Percentiles rank a stretch among this genome's conserved stretches.
phyloP scores from a whole-genome alignment of 2,329 filamentous ascomycete species.

The Colletotrichum neosansevieriae region DNA sequence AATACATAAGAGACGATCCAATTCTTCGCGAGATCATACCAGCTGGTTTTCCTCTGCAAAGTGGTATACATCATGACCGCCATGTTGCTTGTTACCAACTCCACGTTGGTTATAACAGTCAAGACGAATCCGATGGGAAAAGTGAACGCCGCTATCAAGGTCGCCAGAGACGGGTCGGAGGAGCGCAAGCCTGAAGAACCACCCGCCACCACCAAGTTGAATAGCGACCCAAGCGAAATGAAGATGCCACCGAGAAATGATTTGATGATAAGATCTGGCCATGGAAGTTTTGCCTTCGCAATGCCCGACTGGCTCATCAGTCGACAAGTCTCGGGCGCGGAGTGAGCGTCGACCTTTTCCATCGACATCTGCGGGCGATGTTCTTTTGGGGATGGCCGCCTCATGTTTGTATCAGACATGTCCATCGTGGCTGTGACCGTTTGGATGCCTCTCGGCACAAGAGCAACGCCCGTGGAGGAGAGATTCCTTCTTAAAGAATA shows the following conservation, averaged over 20 bases:
- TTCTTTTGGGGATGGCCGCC: background rate
- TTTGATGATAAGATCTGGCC: slow-evolving; percentile 11
- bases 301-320: slow-evolving; percentile 10
- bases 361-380: background rate
- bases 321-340: slow-evolving; percentile 12
- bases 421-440: background rate
- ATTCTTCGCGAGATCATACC: slow-evolving; percentile 14
- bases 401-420: background rate
- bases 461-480: too few relatives aligned
- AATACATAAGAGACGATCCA: slow-evolving; percentile 19
- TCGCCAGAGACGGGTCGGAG: slow-evolving; percentile 17
- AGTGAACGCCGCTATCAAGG: background rate
- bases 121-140: slow-evolving; percentile 23
- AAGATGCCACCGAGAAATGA: slow-evolving; percentile 28
- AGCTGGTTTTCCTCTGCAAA: slow-evolving; percentile 6
- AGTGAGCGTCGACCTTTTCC: background rate
- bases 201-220: slow-evolving; percentile 16
- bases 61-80: slow-evolving; percentile 23
- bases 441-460: too few relatives aligned
- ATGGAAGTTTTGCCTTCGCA: slow-evolving; percentile 9
- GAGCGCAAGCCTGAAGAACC: slow-evolving; percentile 7
- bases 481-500: too few relatives aligned
- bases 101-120: slow-evolving; percentile 14
- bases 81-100: slow-evolving; percentile 28
- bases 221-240: slow-evolving; percentile 22